Percentiles rank a stretch among this genome's conserved stretches.
Conservation (phyloP, 1,284 basidiomycete genomes). For the Ceratobasidium sp. region DNA sequence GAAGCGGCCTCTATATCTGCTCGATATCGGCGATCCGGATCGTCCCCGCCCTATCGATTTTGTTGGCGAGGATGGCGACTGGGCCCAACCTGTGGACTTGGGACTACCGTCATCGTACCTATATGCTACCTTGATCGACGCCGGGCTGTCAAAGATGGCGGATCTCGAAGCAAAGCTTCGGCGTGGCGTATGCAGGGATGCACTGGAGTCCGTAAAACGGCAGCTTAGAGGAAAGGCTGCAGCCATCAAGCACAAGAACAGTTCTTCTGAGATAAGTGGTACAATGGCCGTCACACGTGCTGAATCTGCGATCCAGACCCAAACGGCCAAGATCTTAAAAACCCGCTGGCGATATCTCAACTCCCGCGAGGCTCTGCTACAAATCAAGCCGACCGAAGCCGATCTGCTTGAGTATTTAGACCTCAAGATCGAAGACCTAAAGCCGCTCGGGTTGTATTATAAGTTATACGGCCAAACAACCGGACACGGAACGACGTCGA, state of each 20-base stretch:
- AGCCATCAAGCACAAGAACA: not conserved
- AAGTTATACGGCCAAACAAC: not conserved
- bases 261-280: not conserved
- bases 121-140: not conserved
- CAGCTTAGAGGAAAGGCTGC: not conserved
- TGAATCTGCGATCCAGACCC: not conserved
- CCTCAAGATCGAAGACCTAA: not conserved
- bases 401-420: not conserved
- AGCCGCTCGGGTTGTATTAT: not conserved
- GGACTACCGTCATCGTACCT: conserved; percentile 7
- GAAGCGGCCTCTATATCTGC: not conserved
- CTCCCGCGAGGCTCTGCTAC: conserved; percentile 9
- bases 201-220: conserved; percentile 5
- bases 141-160: not conserved
- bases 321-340: not conserved
- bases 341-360: conserved; percentile 11
- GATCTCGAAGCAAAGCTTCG: conserved; percentile 10
- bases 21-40: not conserved
- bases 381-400: not conserved
- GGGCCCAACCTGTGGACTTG: not conserved
- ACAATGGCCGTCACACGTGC: not conserved
- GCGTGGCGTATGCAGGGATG: not conserved
- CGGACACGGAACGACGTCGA: not conserved
- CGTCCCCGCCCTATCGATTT: not conserved
- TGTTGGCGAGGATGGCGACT: not conserved